phyloP scores from a whole-genome alignment of 805 yeast species.

The Wickerhamiella bombiphila region DNA sequence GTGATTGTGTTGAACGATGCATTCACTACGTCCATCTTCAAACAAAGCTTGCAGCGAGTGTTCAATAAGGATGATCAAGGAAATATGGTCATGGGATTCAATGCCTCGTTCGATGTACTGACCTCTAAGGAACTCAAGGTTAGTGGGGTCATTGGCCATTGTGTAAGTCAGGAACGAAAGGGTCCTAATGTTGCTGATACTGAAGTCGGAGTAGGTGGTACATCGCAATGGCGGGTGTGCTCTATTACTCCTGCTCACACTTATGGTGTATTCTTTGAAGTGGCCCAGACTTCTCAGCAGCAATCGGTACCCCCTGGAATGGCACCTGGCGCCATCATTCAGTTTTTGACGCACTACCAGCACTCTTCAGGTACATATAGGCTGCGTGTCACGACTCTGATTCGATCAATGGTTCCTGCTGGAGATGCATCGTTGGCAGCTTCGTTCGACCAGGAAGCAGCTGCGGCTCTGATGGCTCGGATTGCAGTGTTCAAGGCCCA shows the following conservation, averaged over 20 bases:
- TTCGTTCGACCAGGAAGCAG: slow-evolving; percentile 96
- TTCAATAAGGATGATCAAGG: slow-evolving; percentile 83
- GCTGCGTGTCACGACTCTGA: slow-evolving; percentile 78
- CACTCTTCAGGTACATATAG: slow-evolving; percentile 89
- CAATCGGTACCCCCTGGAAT: slow-evolving; percentile 17
- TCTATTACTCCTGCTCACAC: slow-evolving; percentile 76
- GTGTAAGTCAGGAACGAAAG: slow-evolving; percentile 45
- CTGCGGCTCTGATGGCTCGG: slow-evolving; percentile 86
- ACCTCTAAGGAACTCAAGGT: slow-evolving; percentile 79
- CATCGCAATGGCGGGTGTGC: slow-evolving; percentile 77
- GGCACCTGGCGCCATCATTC: slow-evolving; percentile 31
- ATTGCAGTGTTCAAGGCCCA: slow-evolving; percentile 72
- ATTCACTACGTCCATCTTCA: slow-evolving; percentile 86
- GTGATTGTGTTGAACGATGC: slow-evolving; percentile 77
- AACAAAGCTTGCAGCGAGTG: slow-evolving; percentile 76
- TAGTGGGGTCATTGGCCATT: slow-evolving; percentile 89
- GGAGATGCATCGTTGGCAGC: slow-evolving; percentile 41
- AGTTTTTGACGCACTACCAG: slow-evolving; percentile 83
- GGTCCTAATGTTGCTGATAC: slow-evolving; percentile 72
- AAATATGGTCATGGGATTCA: slow-evolving; percentile 75
- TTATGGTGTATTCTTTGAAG: slow-evolving; percentile 80
- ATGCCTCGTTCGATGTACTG: slow-evolving; percentile 74
- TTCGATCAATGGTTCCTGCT: slow-evolving; percentile 36
- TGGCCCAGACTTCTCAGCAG: slow-evolving; percentile 28
- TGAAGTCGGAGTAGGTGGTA: slow-evolving; percentile 88